A percentile compares a stretch with the other conserved stretches of the same genome.
These are phyloP conservation scores for Saccharum hybrid DNA, from an alignment of 202 grass and related monocot species.

Conservation along the genomic window DNA sequence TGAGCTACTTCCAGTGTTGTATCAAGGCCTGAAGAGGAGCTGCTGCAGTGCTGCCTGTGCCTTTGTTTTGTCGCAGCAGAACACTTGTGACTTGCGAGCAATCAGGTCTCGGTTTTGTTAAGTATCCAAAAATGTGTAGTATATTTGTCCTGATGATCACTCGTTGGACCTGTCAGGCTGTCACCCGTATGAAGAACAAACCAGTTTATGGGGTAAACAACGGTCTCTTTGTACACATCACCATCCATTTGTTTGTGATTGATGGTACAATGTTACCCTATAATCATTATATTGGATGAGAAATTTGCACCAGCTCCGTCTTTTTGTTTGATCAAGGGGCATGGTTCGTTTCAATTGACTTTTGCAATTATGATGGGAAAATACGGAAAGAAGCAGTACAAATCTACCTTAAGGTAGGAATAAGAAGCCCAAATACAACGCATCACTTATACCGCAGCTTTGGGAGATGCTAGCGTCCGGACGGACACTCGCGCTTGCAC, in stretches of 20 bases:
- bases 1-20: constrained; percentile 95
- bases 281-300: constrained; percentile 23
- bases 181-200: constrained; percentile 28
- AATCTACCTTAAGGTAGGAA: no score
- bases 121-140: constrained; percentile 45
- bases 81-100: constrained; percentile 32
- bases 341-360: constrained; percentile 15
- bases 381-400: neutral
- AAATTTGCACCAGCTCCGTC: constrained; percentile 19
- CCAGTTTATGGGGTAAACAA: constrained; percentile 32
- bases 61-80: constrained; percentile 8
- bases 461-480: no score
- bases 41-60: constrained; percentile 40
- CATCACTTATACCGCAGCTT: no score
- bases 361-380: neutral
- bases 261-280: neutral
- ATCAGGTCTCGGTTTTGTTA: constrained; percentile 43
- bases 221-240: neutral
- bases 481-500: no score
- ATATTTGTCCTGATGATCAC: constrained; percentile 38
- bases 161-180: neutral
- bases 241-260: constrained; percentile 9
- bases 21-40: constrained; percentile 66
- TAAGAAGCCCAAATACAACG: no score
- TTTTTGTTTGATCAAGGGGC: constrained; percentile 2